A percentile compares a stretch with the other conserved stretches of the same genome.
These are phyloP conservation scores for Colletotrichum tanaceti DNA, from an alignment of 2,329 filamentous ascomycete genomes.

Conservation along the genomic window DNA sequence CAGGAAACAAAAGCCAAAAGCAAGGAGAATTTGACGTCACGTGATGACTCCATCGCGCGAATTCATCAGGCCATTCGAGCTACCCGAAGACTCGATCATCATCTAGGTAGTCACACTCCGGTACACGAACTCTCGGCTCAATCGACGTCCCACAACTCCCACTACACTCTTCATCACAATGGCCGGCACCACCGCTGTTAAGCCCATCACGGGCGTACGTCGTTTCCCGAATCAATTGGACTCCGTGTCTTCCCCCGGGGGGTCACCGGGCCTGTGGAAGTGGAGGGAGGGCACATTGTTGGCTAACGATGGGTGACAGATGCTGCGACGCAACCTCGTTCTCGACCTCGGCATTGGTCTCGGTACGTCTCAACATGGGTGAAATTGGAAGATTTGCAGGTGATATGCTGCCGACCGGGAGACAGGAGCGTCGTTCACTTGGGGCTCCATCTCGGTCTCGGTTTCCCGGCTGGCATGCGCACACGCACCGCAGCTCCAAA, in stretches of 20 bases:
- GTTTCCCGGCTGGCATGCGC: slow-evolving; percentile 1
- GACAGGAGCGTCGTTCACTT: not conserved
- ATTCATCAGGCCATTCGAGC: slow-evolving; percentile 38
- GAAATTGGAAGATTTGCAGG: not conserved
- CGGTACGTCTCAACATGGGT: slow-evolving; percentile 56
- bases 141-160: slow-evolving; percentile 27
- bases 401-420: not conserved
- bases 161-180: slow-evolving; percentile 53
- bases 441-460: not conserved
- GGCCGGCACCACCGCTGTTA: slow-evolving; percentile 55
- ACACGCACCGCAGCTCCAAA: not conserved
- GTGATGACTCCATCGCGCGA: slow-evolving; percentile 33
- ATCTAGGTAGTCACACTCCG: slow-evolving; percentile 21
- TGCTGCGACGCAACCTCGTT: slow-evolving; percentile 70
- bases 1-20: not conserved
- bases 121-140: slow-evolving; percentile 28
- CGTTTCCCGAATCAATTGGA: slow-evolving; percentile 54
- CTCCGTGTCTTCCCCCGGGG: slow-evolving; percentile 2
- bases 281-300: slow-evolving; percentile 30
- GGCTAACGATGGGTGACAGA: slow-evolving; percentile 58
- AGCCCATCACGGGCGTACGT: slow-evolving; percentile 71
- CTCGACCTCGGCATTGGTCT: slow-evolving; percentile 67
- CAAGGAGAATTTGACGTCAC: slow-evolving; percentile 30
- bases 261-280: slow-evolving; percentile 32
- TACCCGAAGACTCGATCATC: slow-evolving; percentile 23